Conservation (phyloP, 2,329 filamentous ascomycete genomes). For the Ascochyta fabae region DNA sequence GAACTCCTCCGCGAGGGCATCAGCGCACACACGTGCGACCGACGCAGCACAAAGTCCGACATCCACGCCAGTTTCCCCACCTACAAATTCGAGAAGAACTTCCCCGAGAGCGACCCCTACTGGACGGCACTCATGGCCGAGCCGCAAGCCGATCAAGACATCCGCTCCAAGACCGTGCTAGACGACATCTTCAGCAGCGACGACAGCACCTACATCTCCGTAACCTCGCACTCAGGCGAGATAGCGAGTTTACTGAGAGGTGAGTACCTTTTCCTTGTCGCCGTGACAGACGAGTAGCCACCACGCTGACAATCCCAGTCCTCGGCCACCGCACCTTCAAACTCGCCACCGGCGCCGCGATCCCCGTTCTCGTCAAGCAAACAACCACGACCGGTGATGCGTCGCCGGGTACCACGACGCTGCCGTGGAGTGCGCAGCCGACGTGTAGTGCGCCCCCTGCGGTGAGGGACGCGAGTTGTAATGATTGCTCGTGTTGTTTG, state of each 20-base stretch:
- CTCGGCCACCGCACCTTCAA: constrained; percentile 67
- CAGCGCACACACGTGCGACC: constrained; percentile 72
- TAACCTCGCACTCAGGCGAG: constrained; percentile 66
- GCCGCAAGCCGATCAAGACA: constrained; percentile 58
- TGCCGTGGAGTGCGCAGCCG: constrained; percentile 31
- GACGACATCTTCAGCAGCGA: constrained; percentile 61
- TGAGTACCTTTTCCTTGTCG: constrained; percentile 4
- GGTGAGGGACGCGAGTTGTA: constrained; percentile 40
- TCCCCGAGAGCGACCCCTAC: constrained; percentile 64
- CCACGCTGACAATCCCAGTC: constrained; percentile 39
- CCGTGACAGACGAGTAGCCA: too few species aligned
- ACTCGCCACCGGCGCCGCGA: constrained; percentile 70
- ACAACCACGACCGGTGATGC: constrained; percentile 50
- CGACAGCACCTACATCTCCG: constrained; percentile 56
- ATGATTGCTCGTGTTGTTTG: constrained; percentile 47
- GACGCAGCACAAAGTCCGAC: constrained; percentile 61
- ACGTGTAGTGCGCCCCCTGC: constrained; percentile 41
- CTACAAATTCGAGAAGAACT: constrained; percentile 66
- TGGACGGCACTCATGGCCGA: constrained; percentile 60
- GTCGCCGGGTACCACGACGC: constrained; percentile 38
- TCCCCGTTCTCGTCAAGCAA: constrained; percentile 71
- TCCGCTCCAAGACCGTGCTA: constrained; percentile 54
- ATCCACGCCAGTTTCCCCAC: constrained; percentile 61
- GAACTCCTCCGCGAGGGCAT: constrained; percentile 71
- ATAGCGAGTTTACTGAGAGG: constrained; percentile 61